A percentile compares a stretch with the other conserved stretches of the same genome.
Conservation (phyloP, 495 filamentous ascomycete genomes). For the Podospora didyma region DNA sequence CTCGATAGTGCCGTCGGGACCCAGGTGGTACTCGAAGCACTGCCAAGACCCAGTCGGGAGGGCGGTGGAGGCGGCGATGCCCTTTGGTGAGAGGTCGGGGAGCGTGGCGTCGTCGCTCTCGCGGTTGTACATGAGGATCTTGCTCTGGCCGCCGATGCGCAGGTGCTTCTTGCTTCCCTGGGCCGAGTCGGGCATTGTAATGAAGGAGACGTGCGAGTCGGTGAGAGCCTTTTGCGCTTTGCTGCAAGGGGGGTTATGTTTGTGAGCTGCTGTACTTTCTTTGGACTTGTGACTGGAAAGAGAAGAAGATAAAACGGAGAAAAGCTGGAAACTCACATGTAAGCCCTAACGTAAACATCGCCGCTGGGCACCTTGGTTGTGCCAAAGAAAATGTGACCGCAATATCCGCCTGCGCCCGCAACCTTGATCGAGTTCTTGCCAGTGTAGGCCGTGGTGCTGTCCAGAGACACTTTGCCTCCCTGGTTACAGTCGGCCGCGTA, state of each 20-base stretch:
- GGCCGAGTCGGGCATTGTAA: conserved; percentile 56
- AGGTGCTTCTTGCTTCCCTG: conserved; percentile 53
- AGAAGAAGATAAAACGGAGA: too few relatives aligned
- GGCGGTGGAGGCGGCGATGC: conserved; percentile 45
- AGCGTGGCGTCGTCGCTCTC: conserved; percentile 59
- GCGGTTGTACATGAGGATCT: conserved; percentile 58
- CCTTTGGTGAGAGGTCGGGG: conserved; percentile 53
- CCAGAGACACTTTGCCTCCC: conserved; percentile 51
- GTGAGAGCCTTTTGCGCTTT: conserved; percentile 51
- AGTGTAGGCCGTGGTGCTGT: conserved; percentile 47
- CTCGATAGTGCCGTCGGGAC: conserved; percentile 51
- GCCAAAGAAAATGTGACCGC: conserved; percentile 58
- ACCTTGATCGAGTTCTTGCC: conserved; percentile 55
- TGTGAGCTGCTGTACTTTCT: too few relatives aligned
- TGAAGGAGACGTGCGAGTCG: conserved; percentile 54
- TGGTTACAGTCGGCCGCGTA: conserved; percentile 56
- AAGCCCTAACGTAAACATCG: conserved; percentile 52
- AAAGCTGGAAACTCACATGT: conserved; percentile 39
- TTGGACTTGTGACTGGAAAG: too few relatives aligned
- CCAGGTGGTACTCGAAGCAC: conserved; percentile 57
- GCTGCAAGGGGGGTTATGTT: conserved; percentile 26
- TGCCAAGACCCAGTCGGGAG: conserved; percentile 47
- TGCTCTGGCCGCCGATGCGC: conserved; percentile 53
- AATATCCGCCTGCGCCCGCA: conserved; percentile 50
- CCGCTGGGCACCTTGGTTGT: conserved; percentile 51